A percentile compares a stretch with the other conserved stretches of the same genome.
These are phyloP conservation scores for Blastocystis hominis DNA, from an alignment of 352 stramenopile genomes.

Conservation along the genomic window DNA sequence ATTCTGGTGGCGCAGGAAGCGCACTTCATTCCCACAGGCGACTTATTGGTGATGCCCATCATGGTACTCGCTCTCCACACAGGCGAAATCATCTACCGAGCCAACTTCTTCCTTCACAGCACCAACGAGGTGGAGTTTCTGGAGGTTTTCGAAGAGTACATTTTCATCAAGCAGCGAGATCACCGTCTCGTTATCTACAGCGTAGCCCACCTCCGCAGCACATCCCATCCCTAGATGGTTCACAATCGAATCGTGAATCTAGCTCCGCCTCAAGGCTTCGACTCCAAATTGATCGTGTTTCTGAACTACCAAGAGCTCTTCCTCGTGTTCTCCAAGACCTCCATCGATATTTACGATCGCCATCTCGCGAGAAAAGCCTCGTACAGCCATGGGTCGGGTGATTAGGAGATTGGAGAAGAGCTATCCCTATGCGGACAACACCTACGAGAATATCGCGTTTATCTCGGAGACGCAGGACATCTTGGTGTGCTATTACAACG, in stretches of 20 bases:
- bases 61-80: not conserved
- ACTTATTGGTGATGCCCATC: slow-evolving; percentile 27
- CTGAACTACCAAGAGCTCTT: slow-evolving; percentile 41
- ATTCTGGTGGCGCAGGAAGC: not conserved
- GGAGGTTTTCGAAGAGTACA: slow-evolving; percentile 46
- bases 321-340: slow-evolving; percentile 11
- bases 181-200: slow-evolving; percentile 19
- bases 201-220: not conserved
- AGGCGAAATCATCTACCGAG: slow-evolving; percentile 15
- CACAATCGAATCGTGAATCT: slow-evolving; percentile 17
- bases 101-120: slow-evolving; percentile 46
- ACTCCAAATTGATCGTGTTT: slow-evolving; percentile 12
- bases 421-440: not conserved
- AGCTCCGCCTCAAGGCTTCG: not conserved
- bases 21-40: not conserved
- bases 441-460: slow-evolving; percentile 6
- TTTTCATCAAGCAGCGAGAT: slow-evolving; percentile 37
- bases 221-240: not conserved
- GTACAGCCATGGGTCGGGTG: not conserved
- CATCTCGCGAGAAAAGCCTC: not conserved
- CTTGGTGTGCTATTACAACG: slow-evolving; percentile 23
- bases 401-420: not conserved
- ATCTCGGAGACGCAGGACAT: slow-evolving; percentile 25
- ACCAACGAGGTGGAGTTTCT: slow-evolving; percentile 27
- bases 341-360: slow-evolving; percentile 22